A percentile compares a stretch with the other conserved stretches of the same genome.
Conservation (phyloP, 1,139 yeast genomes). For the Diutina pseudorugosa region DNA sequence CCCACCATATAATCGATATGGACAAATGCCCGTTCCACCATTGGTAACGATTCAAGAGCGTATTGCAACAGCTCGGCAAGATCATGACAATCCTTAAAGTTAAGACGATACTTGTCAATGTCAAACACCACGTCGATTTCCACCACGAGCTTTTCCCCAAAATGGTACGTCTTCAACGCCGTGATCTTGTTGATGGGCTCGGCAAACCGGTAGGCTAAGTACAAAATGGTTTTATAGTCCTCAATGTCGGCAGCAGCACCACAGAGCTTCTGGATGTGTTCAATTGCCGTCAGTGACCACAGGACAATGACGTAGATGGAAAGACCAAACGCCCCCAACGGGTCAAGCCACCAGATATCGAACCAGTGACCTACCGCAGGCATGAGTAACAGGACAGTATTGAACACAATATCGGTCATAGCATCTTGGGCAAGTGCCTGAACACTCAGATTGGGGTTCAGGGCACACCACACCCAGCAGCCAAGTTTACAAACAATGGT, state of each 20-base stretch:
- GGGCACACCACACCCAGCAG: conserved; percentile 55
- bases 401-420: conserved; percentile 59
- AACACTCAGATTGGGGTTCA: conserved; percentile 55
- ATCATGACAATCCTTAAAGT: conserved; percentile 63
- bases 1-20: conserved; percentile 62
- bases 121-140: conserved; percentile 66
- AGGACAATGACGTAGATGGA: conserved; percentile 51
- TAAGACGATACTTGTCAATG: conserved; percentile 27
- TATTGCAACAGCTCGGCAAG: conserved; percentile 74
- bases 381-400: conserved; percentile 52
- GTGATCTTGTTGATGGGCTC: conserved; percentile 55
- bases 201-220: conserved; percentile 58
- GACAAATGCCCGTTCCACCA: conserved; percentile 71
- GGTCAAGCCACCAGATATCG: conserved; percentile 60
- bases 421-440: conserved; percentile 81
- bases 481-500: conserved; percentile 51
- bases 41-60: conserved; percentile 65
- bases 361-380: conserved; percentile 47
- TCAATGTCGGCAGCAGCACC: conserved; percentile 58
- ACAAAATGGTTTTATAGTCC: conserved; percentile 56
- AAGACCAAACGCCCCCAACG: conserved; percentile 55
- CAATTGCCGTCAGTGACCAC: conserved; percentile 56
- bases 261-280: conserved; percentile 62
- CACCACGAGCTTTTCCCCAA: conserved; percentile 65
- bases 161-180: conserved; percentile 61